Percentiles rank a stretch among this genome's conserved stretches.
These are phyloP conservation scores for Calycina marina DNA, from an alignment of 2,329 filamentous ascomycete species.

Conservation along the genomic window DNA sequence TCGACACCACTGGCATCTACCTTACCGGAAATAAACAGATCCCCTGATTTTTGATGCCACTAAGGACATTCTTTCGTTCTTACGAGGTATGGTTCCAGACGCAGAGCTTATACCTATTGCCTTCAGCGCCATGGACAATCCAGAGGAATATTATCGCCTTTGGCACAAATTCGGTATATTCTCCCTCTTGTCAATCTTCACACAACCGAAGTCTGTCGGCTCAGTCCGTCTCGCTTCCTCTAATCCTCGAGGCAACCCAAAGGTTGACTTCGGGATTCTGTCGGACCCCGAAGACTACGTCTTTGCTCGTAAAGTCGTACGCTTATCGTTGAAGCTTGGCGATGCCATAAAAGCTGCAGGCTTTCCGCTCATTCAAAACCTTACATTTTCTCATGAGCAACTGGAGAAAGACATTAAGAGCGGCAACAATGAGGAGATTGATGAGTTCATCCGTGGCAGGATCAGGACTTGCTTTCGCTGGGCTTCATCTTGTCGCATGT, in stretches of 20 bases:
- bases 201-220: constrained; percentile 4
- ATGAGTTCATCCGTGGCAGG: background rate
- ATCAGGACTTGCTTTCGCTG: background rate
- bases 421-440: background rate
- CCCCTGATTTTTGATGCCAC: background rate
- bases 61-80: background rate
- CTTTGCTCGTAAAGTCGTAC: constrained; percentile 2
- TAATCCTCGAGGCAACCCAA: constrained; percentile 1
- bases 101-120: constrained; percentile 5
- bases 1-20: constrained; percentile 2
- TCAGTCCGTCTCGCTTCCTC: constrained; percentile 3
- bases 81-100: background rate
- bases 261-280: constrained; percentile 5
- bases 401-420: background rate
- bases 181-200: constrained; percentile 2
- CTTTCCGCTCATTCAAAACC: background rate
- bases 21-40: background rate
- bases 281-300: constrained; percentile 3
- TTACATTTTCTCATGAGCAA: background rate
- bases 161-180: constrained; percentile 4
- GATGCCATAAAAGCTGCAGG: constrained; percentile 3
- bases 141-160: constrained; percentile 1
- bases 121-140: constrained; percentile 2
- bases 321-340: constrained; percentile 2
- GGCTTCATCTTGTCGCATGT: background rate